Evolutionary conservation across 2,329 filamentous ascomycete genomes (phyloP).

Genomic region (Trichoderma atroviride): DNA sequence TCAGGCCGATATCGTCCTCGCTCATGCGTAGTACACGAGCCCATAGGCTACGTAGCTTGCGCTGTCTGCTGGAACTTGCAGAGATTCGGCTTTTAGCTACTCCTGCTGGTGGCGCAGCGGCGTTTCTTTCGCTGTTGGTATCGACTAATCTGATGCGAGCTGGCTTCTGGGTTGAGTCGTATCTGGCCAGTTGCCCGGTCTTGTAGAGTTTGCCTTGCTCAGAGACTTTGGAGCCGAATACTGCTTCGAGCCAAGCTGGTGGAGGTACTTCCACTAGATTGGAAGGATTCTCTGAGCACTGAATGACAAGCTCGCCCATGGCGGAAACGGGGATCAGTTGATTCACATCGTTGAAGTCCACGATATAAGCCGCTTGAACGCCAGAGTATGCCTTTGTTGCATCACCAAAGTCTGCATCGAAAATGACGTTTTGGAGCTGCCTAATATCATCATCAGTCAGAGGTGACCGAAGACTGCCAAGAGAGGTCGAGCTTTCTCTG

Average conservation of each 20-base stretch:
- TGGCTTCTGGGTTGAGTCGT: constrained; percentile 33
- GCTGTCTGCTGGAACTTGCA: constrained; percentile 47
- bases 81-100: constrained; percentile 38
- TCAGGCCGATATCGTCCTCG: constrained; percentile 52
- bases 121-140: constrained; percentile 23
- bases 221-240: constrained; percentile 32
- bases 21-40: constrained; percentile 48
- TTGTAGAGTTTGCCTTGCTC: constrained; percentile 40
- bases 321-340: constrained; percentile 45
- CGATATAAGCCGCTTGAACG: constrained; percentile 44
- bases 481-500: constrained; percentile 37
- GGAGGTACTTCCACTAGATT: neutral
- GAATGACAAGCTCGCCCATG: constrained; percentile 50
- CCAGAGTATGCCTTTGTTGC: constrained; percentile 33
- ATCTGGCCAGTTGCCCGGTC: constrained; percentile 47
- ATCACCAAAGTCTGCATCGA: constrained; percentile 26
- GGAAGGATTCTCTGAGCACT: constrained; percentile 29
- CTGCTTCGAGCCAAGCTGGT: neutral
- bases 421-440: constrained; percentile 37
- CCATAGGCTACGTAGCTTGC: constrained; percentile 52
- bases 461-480: constrained; percentile 39
- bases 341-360: constrained; percentile 41
- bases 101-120: constrained; percentile 6
- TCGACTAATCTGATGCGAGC: constrained; percentile 39
- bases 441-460: constrained; percentile 41